These are phyloP conservation scores for Magnolia changhungtana DNA, from an alignment of 164 flowering plant species.

Conservation along the genomic window DNA sequence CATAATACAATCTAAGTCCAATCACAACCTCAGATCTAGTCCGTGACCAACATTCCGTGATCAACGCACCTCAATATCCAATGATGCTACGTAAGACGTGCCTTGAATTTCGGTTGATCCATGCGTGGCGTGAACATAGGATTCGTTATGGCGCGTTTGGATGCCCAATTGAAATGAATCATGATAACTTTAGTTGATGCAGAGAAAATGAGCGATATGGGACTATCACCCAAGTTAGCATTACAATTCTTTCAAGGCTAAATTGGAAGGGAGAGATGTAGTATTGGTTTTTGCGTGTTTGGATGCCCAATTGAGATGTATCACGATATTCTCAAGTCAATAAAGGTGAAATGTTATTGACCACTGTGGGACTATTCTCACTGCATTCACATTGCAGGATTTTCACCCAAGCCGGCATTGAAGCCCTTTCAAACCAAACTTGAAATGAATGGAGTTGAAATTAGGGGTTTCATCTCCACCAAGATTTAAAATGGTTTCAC, in stretches of 20 bases:
- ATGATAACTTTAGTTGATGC: neutral
- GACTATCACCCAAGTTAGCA: too few relatives aligned
- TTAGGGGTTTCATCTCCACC: too few relatives aligned
- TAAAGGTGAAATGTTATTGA: neutral
- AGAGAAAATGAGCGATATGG: neutral
- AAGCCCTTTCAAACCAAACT: too few relatives aligned
- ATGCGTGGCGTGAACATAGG: too few relatives aligned
- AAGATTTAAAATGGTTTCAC: too few relatives aligned
- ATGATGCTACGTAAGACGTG: neutral
- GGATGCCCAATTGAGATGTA: neutral
- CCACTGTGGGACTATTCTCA: too few relatives aligned
- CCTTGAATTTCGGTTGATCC: slow-evolving; percentile 4
- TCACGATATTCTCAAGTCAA: neutral
- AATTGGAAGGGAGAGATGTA: too few relatives aligned
- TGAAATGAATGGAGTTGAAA: too few relatives aligned
- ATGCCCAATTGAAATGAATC: neutral
- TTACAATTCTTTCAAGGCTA: too few relatives aligned
- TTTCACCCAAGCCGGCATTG: too few relatives aligned
- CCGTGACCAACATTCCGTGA: slow-evolving; percentile 3
- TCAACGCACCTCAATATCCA: neutral
- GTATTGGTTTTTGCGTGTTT: neutral
- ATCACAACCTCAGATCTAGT: neutral
- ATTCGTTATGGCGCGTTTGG: neutral
- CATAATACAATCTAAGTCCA: neutral
- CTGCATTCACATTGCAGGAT: too few relatives aligned